phyloP scores from a whole-genome alignment of 306 rosid species.

The Glycine tomentella region DNA sequence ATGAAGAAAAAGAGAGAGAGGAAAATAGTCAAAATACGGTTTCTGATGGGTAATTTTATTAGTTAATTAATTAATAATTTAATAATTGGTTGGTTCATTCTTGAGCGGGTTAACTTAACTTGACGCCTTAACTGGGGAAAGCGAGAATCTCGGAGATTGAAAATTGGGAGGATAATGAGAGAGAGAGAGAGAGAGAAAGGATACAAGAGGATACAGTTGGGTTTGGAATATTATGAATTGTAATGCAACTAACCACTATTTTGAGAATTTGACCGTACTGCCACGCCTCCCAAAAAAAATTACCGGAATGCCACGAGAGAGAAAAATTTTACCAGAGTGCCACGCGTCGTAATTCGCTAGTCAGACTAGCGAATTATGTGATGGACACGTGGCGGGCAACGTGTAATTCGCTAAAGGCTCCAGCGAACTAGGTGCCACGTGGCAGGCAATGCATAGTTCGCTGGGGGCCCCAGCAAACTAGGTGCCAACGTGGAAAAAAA shows the following conservation, averaged over 20 bases:
- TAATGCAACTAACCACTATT: constrained; percentile 45
- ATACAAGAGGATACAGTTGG: constrained; percentile 66
- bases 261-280: too few relatives aligned
- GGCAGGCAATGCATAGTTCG: too few relatives aligned
- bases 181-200: background rate
- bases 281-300: too few relatives aligned
- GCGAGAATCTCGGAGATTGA: constrained; percentile 54
- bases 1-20: background rate
- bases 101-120: background rate
- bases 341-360: too few relatives aligned
- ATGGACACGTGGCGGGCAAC: too few relatives aligned
- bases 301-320: too few relatives aligned
- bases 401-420: too few relatives aligned
- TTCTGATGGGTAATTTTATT: background rate
- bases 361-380: too few relatives aligned
- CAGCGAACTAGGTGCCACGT: too few relatives aligned
- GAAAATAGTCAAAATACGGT: background rate
- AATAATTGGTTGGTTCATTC: background rate
- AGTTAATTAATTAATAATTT: background rate
- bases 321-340: too few relatives aligned
- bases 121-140: background rate
- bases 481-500: too few relatives aligned
- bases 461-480: too few relatives aligned
- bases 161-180: constrained; percentile 10
- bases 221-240: constrained; percentile 65